These are phyloP conservation scores for Tagetes erecta DNA, from an alignment of 129 eudicot genomes.

Conservation along the genomic window DNA sequence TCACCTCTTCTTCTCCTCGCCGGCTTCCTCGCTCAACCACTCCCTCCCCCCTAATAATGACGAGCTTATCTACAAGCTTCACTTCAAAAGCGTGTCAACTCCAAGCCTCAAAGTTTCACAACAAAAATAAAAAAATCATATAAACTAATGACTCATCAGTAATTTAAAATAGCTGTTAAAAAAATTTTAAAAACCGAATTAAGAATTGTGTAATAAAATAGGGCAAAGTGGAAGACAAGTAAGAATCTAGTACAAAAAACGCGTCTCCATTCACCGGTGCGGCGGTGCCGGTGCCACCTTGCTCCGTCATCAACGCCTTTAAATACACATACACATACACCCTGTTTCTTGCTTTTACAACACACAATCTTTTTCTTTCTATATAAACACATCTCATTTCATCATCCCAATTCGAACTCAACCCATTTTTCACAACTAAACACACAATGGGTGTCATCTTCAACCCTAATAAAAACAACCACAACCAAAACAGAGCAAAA, in stretches of 20 bases:
- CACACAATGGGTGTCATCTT: conserved; percentile 24
- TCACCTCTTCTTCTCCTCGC: too few relatives aligned
- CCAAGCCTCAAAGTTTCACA: too few relatives aligned
- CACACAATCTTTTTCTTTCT: not conserved
- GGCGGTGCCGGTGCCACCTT: conserved; percentile 3
- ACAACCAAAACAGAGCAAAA: conserved; percentile 22
- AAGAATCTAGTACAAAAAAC: conserved; percentile 36
- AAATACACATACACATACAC: conserved; percentile 27
- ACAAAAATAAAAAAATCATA: too few relatives aligned
- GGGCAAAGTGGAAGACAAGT: conserved; percentile 47
- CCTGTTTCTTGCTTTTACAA: conserved; percentile 12
- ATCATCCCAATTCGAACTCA: conserved; percentile 1
- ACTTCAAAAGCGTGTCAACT: too few relatives aligned
- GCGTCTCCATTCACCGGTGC: conserved; percentile 52
- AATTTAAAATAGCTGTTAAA: too few relatives aligned
- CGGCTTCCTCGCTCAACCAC: too few relatives aligned
- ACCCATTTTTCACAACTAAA: not conserved
- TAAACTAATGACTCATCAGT: too few relatives aligned
- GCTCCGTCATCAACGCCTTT: conserved; percentile 34
- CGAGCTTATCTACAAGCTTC: too few relatives aligned
- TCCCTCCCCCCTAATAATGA: too few relatives aligned
- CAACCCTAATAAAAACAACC: not conserved
- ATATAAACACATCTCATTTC: not conserved
- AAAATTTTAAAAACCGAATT: too few relatives aligned
- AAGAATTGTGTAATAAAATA: not conserved